Evolutionary conservation across 306 rosid genomes (phyloP).

Genomic region (Gastrolobium bilobum): DNA sequence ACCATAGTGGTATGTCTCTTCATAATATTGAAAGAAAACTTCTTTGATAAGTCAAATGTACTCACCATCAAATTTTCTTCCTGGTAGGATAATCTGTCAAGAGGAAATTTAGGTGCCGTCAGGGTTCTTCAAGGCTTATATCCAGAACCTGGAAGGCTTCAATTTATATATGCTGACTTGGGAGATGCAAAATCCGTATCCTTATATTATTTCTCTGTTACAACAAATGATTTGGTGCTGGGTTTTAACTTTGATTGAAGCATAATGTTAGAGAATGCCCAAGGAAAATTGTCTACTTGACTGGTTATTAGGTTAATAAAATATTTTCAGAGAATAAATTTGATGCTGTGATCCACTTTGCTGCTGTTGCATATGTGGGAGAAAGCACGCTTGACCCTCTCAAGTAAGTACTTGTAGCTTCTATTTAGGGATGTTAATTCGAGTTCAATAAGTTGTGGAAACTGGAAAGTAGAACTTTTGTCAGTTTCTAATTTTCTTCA

Average conservation of each 20-base stretch:
- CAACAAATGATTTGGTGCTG: conserved; percentile 35
- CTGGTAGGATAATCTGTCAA: conserved; percentile 85
- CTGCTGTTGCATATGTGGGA: conserved; percentile 99
- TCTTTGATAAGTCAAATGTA: conserved; percentile 20
- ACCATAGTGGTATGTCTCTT: conserved; percentile 86
- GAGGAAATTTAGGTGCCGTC: conserved; percentile 95
- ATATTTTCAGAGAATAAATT: conserved; percentile 90
- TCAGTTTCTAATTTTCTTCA: conserved; percentile 34
- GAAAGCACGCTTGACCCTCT: conserved; percentile 96
- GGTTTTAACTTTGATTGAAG: conserved; percentile 18
- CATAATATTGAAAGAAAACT: conserved; percentile 8
- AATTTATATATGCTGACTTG: conserved; percentile 91
- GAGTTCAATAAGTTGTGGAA: conserved; percentile 18
- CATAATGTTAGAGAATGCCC: conserved; percentile 21
- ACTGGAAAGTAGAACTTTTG: conserved; percentile 19
- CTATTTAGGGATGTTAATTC: conserved; percentile 27
- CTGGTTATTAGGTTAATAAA: conserved; percentile 81
- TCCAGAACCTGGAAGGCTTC: conserved; percentile 96
- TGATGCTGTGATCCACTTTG: conserved; percentile 99
- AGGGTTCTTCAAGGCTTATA: conserved; percentile 82
- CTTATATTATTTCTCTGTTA: conserved; percentile 49
- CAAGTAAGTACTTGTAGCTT: conserved; percentile 70
- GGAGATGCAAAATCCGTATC: conserved; percentile 90
- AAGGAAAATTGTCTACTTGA: conserved; percentile 63
- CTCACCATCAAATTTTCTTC: conserved; percentile 24